A percentile compares a stretch with the other conserved stretches of the same genome.
Evolutionary conservation across 1,139 yeast species (phyloP).

Genomic region (Candida tropicalis): DNA sequence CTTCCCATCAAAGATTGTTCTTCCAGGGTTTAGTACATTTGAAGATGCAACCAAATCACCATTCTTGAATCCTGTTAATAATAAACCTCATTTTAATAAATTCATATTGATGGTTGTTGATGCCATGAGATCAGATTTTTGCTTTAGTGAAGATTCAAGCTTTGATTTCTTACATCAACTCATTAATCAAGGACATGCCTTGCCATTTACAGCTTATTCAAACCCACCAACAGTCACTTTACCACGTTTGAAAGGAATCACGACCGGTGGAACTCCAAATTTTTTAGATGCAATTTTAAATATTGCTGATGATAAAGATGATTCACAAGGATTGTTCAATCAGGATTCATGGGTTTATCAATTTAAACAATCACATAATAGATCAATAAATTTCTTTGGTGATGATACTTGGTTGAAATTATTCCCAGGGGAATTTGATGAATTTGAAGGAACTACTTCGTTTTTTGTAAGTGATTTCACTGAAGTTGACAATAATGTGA

Average conservation of each 20-base stretch:
- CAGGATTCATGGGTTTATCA: conserved; percentile 91
- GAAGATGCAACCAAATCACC: conserved; percentile 21
- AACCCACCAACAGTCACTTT: conserved; percentile 86
- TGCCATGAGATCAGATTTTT: conserved; percentile 87
- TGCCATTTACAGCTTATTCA: conserved; percentile 89
- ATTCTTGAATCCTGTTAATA: conserved; percentile 14
- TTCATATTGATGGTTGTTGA: conserved; percentile 86
- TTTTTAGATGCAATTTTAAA: conserved; percentile 87
- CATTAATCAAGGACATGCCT: conserved; percentile 66
- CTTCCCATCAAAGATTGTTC: conserved; percentile 81
- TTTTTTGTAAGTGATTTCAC: conserved; percentile 94
- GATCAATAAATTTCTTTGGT: conserved; percentile 77
- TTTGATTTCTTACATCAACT: conserved; percentile 70
- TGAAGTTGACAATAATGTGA: conserved; percentile 91
- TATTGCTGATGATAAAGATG: conserved; percentile 84
- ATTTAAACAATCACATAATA: conserved; percentile 47
- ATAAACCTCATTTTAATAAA: conserved; percentile 59
- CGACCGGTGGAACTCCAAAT: conserved; percentile 81
- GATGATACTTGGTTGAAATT: conserved; percentile 97
- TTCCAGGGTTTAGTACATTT: conserved; percentile 55
- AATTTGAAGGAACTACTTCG: conserved; percentile 85
- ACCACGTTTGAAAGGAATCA: conserved; percentile 77
- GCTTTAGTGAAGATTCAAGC: conserved; percentile 58
- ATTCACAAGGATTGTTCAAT: conserved; percentile 68
- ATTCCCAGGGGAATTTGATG: conserved; percentile 67